Evolutionary conservation across 202 grass and related monocot genomes (phyloP), one percentile per base, ranked within the genome.

Genomic region (Brachypodium distachyon): DNA sequence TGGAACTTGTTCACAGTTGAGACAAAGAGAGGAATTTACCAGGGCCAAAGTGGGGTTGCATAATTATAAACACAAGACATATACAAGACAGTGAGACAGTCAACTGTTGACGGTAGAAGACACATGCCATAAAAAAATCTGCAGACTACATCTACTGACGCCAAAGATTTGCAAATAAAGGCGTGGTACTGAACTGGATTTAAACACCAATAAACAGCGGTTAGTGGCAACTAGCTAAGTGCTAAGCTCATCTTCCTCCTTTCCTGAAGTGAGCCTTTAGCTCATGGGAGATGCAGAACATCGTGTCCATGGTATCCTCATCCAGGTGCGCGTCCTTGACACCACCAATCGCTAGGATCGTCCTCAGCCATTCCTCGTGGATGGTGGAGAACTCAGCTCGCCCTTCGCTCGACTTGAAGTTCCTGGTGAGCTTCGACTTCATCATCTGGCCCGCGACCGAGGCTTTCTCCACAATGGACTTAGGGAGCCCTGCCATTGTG

Each of bases 281-380:
- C 81, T 97, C 91, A 63, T 94, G 91, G 64, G 36, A 82, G 61
- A 94, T 27, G 68, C 94, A 92, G 80, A 88, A 61, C 65, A 88
- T 39, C 14, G 82, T 92, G 88, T 92, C 94, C 53, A 82, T 78
- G 41, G 34, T 72, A 74, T 97, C 94, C 49, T 94, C 91, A 26
- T 97, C 82, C 77, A 77, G 62, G 49, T 62, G 53, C 31, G 37
- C 75, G 9, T 68, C 84, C 61, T 57, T 72, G 21, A 55, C 38
- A 9, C 63, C 36, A 1, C 81, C 78, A 68, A 92, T 22, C 7
- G 72, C 79, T 58, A 87, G 5, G 55, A 89, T 77, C 18, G 77
- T 75, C 44, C 82, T 90, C 46, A 94, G 54, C 94, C 94, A 94
- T 68, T 97, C 91, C 61, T 97, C 94, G 1, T 97, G 94, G 23